Evolutionary conservation across 139 green algal species (phyloP), one percentile per base, ranked within the genome.

Genomic region (Eudorina sp.): DNA sequence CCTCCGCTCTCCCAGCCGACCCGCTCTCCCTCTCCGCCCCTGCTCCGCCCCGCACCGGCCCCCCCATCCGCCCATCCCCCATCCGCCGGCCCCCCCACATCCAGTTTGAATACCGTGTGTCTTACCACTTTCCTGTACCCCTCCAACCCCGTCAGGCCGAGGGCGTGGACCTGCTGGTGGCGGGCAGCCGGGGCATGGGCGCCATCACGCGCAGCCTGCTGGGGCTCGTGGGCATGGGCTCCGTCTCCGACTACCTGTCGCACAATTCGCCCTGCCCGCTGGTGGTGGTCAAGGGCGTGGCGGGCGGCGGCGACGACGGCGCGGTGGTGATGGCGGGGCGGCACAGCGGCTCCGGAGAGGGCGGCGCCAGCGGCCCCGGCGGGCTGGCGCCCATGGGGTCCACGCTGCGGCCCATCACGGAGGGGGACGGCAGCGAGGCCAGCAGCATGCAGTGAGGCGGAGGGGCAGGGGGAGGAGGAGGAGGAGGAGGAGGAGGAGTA

Each of bases 141-240:
- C 41, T 31, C 31, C 31, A 11, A 14, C 25, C 27, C 19, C 40
- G 62, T 2, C 77, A 90, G 89, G 34, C 70, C 29, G 89, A 93
- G 60, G 86, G 48, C 18, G 79, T 92, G 25, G 89, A 94, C 84
- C 40, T 92, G 70, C 72, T 94, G 40, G 55, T 92, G n/a, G 55
- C 91, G 36, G 94, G 94, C 45, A 90, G 69, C 58, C 90, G 94
- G 31, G 93, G 94, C 53, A 91, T 96, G 92, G 92, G 93, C 64
- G 92, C 87, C 36, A 79, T 95, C 75, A 90, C 94, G 69, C 89
- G 94, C 62, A 81, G 51, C 0, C 64, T 96, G 31, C 89, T 96
- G 90, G 78, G 83, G 19, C 80, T 96, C 27, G 91, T 96, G 25
- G 94, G 94, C 21, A 89, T 96, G 55, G 94, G 94, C 29, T 92